Evolutionary conservation across 768 basidiomycete species (phyloP).

Genomic region (Cystobasidium ongulense): DNA sequence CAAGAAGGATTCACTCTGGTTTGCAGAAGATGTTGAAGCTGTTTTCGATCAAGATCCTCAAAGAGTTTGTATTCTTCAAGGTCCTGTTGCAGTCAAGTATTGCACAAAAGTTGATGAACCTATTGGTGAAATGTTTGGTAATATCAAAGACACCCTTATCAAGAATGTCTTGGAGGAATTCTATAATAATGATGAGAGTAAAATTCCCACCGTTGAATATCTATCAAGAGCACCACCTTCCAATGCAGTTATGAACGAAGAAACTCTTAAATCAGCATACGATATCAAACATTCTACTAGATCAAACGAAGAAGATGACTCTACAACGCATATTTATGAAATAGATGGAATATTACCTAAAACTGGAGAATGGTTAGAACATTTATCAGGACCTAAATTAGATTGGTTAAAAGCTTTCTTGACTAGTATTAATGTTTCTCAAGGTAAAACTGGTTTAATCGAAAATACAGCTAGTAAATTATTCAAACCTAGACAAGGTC

Average conservation of each 20-base stretch:
- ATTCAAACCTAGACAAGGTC: constrained; percentile 69
- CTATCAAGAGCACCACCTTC: constrained; percentile 55
- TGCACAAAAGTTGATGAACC: constrained; percentile 84
- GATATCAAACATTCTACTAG: constrained; percentile 51
- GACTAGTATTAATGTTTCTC: constrained; percentile 71
- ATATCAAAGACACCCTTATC: constrained; percentile 69
- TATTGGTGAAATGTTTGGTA: constrained; percentile 81
- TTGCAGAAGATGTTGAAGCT: constrained; percentile 70
- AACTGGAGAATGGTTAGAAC: constrained; percentile 67
- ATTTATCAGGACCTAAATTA: constrained; percentile 69
- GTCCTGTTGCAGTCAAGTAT: constrained; percentile 87
- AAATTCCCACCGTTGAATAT: constrained; percentile 76
- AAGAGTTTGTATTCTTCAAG: constrained; percentile 93
- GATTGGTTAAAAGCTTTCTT: constrained; percentile 81
- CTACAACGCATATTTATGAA: constrained; percentile 49
- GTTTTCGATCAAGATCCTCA: constrained; percentile 99
- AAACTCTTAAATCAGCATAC: constrained; percentile 37
- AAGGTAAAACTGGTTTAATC: constrained; percentile 66
- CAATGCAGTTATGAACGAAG: constrained; percentile 42
- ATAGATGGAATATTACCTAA: constrained; percentile 54
- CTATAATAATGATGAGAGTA: constrained; percentile 65
- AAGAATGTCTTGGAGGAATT: constrained; percentile 66
- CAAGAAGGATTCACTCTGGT: constrained; percentile 65
- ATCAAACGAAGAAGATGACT: constrained; percentile 50
- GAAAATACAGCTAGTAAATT: constrained; percentile 82